Base-by-base conservation (phyloP, 257 asterid genomes). In the Salvia splendens region DNA sequence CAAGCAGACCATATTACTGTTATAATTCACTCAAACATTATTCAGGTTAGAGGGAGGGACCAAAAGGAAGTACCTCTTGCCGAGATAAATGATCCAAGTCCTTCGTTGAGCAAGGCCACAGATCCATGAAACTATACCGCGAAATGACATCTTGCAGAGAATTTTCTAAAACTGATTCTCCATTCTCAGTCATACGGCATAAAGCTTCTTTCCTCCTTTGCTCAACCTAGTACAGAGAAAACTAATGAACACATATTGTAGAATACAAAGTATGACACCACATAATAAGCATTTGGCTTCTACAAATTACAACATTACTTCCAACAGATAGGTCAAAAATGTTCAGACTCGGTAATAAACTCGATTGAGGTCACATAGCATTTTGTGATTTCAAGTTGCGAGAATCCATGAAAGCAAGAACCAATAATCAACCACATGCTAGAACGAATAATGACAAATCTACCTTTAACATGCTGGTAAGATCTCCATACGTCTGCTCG, bases 401-500 rank as follows among this genome's bases (percentile, higher is more conserved):
- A 14, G 2, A 61, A 10, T 67, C 41, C 58, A 12, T 52, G 20
- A 52, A 74, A 56, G 41, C 32, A 68, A 73, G 49, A 20, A 56
- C 56, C 28, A 58, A 43, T 8, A 51, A 17, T 35, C 46, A n/a
- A 24, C 28, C 30, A 68, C 46, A 32, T n/a, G 20, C 15, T 65
- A 71, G 67, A 60, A 67, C 12, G 55, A 48, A 41, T 57, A 24
- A 24, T 32, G 54, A 12, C 57, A 49, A 75, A 54, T 42, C 47
- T 80, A 94, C 97, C 96, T 91, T 94, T 71, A 94, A 79, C 92
- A 94, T 88, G 85, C 97, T 94, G 63, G 95, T 63, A 77, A 90
- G 97, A 83, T 94, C 99, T 68, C 99, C 99, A 83, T 91, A 94
- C 3, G 85, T 88, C 83, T 91, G 96, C 88, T 94, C 99, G 52